Conservation (phyloP, 2,329 filamentous ascomycete genomes). For the Gnomoniopsis sp. region DNA sequence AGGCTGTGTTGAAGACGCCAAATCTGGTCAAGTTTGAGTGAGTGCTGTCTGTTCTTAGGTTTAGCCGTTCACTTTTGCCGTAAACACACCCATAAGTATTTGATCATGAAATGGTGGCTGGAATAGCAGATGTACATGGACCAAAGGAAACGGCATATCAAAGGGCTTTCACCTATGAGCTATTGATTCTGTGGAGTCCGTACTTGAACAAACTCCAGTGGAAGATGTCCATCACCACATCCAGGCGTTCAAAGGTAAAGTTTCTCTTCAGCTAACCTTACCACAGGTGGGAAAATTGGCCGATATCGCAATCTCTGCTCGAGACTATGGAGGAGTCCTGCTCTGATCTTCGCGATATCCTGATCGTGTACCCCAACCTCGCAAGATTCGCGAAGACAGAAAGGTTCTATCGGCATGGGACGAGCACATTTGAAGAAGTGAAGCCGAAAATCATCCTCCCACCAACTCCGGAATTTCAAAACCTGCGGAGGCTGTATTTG, state of each 20-base stretch:
- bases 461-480: conserved; percentile 3
- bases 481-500: conserved; percentile 10
- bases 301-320: conserved; percentile 1
- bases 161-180: too few relatives aligned
- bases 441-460: not conserved
- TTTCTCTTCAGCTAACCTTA: not conserved
- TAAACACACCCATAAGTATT: too few relatives aligned
- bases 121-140: too few relatives aligned
- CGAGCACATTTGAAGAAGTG: not conserved
- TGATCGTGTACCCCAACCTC: conserved; percentile 3
- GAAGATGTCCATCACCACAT: not conserved
- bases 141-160: too few relatives aligned
- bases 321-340: conserved; percentile 1
- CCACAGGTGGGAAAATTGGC: conserved; percentile 11
- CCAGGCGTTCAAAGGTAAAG: not conserved
- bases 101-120: too few relatives aligned
- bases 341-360: conserved; percentile 3
- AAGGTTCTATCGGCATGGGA: not conserved
- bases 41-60: not conserved
- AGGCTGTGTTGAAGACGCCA: not conserved
- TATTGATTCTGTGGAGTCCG: too few relatives aligned
- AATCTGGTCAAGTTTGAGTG: conserved; percentile 6
- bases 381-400: not conserved
- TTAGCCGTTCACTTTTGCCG: too few relatives aligned
- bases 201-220: fast-evolving